A percentile compares a stretch with the other conserved stretches of the same genome.
Conservation (phyloP, 2,329 filamentous ascomycete species). For the Monosporascus sp. region DNA sequence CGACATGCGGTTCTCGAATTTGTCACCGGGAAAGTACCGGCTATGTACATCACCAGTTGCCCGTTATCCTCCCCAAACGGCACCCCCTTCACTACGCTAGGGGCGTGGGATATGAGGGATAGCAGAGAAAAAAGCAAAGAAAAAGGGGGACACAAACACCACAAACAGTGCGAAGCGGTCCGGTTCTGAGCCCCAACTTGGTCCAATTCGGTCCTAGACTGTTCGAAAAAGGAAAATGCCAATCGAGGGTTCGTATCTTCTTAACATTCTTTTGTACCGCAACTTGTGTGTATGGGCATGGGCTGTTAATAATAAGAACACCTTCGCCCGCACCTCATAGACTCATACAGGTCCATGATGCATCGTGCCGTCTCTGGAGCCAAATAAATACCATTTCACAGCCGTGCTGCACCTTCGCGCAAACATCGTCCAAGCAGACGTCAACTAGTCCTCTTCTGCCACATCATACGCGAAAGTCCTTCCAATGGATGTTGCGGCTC, state of each 20-base stretch:
- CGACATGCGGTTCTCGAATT: neutral
- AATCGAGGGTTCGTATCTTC: neutral
- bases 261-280: neutral
- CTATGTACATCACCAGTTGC: neutral
- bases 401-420: constrained; percentile 27
- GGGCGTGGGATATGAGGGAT: neutral
- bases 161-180: neutral
- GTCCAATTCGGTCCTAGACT: neutral
- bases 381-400: constrained; percentile 27
- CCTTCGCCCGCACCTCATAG: constrained; percentile 12
- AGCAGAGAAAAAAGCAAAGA: neutral
- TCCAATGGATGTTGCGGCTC: neutral
- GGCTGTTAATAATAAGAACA: neutral
- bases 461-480: constrained; percentile 18
- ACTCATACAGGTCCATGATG: constrained; percentile 25
- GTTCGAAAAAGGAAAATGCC: neutral
- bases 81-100: neutral
- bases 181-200: neutral
- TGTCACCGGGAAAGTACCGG: neutral
- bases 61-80: neutral
- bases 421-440: constrained; percentile 18
- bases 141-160: neutral
- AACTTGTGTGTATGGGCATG: neutral
- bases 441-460: constrained; percentile 27
- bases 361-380: constrained; percentile 26